Evolutionary conservation across 306 rosid genomes (phyloP), one percentile per base, ranked within the genome.

Genomic region (Vigna nakashimae): DNA sequence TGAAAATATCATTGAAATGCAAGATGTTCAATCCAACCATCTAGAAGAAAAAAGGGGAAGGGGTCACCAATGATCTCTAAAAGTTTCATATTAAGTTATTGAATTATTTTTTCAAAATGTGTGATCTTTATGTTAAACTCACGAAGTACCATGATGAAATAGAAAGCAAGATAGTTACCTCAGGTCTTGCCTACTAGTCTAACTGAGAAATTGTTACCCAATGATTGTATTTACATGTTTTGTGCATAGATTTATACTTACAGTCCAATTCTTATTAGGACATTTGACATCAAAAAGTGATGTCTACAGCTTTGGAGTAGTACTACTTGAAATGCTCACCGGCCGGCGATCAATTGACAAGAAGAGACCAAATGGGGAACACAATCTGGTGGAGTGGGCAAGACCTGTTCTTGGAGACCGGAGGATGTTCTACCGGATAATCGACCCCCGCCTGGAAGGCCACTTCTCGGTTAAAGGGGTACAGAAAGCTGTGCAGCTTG

Each of bases 221-320:
- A 22, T 83, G 20, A 42, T 30, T 22, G 5, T 14, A 59, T 48
- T 34, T 18, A 55, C 53, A 55, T 71, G 17, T 18, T 13, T 46
- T 71, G 46, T 60, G 6, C 26, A 9, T 36, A 12, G 32, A 20
- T 74, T 46, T 73, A 53, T 43, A 7, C 73, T 40, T 49, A 2
- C 30, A 22, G n/a, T 40, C 63, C 30, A 42, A 76, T 68, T 65
- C 76, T 77, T 73, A 65, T 32, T 69, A 95, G 99, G 99, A 50
- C 99, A 95, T 87, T 69, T 95, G 90, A 87, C 99, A 49, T 86
- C 97, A 9, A 95, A 92, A 80, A 95, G 94, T 62, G 99, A 95
- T 51, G 99, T 95, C 74, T 95, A 92, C 80, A 91, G 99, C 86
- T 95, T 91, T 69, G 99, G 99, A 57, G 99, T 95, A 22, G 99